Evolutionary conservation across 2,329 filamentous ascomycete species (phyloP), one percentile per base, ranked within the genome.

Genomic region (Xylariales sp.): DNA sequence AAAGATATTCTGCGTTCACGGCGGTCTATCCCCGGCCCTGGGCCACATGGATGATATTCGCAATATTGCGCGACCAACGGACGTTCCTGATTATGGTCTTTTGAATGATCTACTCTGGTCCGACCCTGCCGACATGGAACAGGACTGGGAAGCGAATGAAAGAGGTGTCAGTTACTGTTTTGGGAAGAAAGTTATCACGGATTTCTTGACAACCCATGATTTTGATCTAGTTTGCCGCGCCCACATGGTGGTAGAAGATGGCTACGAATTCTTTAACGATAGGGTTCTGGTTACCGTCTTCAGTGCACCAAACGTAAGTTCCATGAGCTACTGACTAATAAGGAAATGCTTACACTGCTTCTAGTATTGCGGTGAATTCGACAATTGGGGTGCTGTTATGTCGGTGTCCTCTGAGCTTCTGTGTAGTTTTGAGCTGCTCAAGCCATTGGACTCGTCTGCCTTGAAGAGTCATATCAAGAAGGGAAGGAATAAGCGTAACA

Each of bases 391-490:
- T 15, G 93, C 93, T 11, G 90, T 97, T 51, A 98, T 98, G 93
- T 95, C 91, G 3, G 93, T 98, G 16, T 96, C 89, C 2, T 80
- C 80, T 11, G 93, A 97, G 63, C 69, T 98, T 39, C 78, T 98
- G 2, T 98, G 93, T 69, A 96, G 90, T 61, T 98, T 98, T 59
- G 93, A 98, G 66, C 74, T 98, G 12, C 75, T 98, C 46, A 98
- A 98, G 65, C 93, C 93, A 6, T 76, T 98, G 34, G 93, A 98
- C 65, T 96, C 90, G 10, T 94, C 87, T 55, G 91, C 91, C 24
- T 73, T 98, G 47, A 98, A 98, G 76, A 96, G 85, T 54, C 93
- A 98, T 60, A 98, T 98, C 66, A 98, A 98, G 73, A 97, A 96
- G 71, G 90, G 90, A 47, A 79, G 90, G 46, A 95, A 90, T 67